Evolutionary conservation across 2,329 filamentous ascomycete genomes (phyloP), one percentile per base, ranked within the genome.

Genomic region (Cadophora sp.): DNA sequence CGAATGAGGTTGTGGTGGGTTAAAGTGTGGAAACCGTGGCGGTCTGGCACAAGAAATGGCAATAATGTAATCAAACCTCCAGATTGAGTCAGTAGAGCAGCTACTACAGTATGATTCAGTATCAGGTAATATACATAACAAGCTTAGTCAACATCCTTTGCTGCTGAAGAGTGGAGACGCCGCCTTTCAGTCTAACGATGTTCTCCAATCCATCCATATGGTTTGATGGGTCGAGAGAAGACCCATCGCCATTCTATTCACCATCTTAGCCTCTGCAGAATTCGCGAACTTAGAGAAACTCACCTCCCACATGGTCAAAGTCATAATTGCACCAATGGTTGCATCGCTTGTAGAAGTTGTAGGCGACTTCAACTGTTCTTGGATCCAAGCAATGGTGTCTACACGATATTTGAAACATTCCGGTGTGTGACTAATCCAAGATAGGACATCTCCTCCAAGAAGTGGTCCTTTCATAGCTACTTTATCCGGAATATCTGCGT

Each of bases 251-350:
- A n/a, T 56, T 53, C 62, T 64, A 31, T 27, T n/a, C 11, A 55
- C 4, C 24, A 34, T 34, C 5, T n/a, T n/a, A n/a, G n/a, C n/a
- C n/a, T n/a, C n/a, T n/a, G n/a, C n/a, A n/a, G n/a, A n/a, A n/a
- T n/a, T n/a, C n/a, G n/a, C n/a, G n/a, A n/a, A n/a, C n/a, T n/a
- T n/a, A n/a, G n/a, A n/a, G n/a, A n/a, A n/a, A n/a, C 37, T n/a
- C 11, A 64, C 62, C 51, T 58, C 62, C 51, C 62, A 64, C 62
- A 64, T 64, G 1, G 34, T 46, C 4, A 64, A 43, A n/a, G 26
- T 64, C 62, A 64, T 64, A 16, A 64, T 56, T 2, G 37, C 62
- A 4, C 51, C 62, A 9, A 64, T 22, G 5, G 50, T 64, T 24
- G n/a, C 50, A 14, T 46, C 62, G 14, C 26, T 48, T 16, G 34